A percentile compares a stretch with the other conserved stretches of the same genome.
phyloP scores from a whole-genome alignment of 2,329 filamentous ascomycete species.

The Apiospora koreana region DNA sequence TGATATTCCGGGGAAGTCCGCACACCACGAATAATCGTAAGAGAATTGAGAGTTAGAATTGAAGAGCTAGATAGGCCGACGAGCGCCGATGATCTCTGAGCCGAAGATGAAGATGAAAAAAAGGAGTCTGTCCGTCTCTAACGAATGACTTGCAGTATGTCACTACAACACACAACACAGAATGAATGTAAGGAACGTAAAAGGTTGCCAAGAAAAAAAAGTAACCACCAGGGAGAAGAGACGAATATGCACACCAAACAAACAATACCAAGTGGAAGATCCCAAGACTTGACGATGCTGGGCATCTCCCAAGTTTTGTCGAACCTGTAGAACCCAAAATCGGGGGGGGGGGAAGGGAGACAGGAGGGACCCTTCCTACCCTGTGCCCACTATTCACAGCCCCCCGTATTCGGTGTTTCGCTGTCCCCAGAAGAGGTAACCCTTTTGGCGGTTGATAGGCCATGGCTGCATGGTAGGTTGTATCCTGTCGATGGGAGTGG shows the following conservation, averaged over 20 bases:
- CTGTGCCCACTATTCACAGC: neutral
- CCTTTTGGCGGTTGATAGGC: neutral
- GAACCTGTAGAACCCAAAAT: neutral
- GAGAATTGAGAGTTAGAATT: neutral
- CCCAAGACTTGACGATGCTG: neutral
- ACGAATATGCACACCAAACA: constrained; percentile 5
- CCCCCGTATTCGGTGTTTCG: neutral
- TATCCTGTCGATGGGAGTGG: neutral
- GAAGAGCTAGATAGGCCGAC: neutral
- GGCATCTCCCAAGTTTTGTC: neutral
- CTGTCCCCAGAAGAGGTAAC: neutral
- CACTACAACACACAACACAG: neutral
- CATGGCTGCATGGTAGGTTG: neutral
- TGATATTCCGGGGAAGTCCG: neutral
- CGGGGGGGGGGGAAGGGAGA: neutral
- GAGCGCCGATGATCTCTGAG: neutral
- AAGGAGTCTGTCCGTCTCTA: neutral
- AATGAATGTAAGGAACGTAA: neutral
- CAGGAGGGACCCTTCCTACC: neutral
- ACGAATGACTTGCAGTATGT: neutral
- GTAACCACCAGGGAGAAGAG: constrained; percentile 4
- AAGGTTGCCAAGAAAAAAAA: neutral
- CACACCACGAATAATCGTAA: neutral
- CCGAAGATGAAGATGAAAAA: neutral
- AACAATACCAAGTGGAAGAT: constrained; percentile 5